A percentile compares a stretch with the other conserved stretches of the same genome.
Conservation (phyloP, 441 rosid species). For the Adansonia rubrostipa region DNA sequence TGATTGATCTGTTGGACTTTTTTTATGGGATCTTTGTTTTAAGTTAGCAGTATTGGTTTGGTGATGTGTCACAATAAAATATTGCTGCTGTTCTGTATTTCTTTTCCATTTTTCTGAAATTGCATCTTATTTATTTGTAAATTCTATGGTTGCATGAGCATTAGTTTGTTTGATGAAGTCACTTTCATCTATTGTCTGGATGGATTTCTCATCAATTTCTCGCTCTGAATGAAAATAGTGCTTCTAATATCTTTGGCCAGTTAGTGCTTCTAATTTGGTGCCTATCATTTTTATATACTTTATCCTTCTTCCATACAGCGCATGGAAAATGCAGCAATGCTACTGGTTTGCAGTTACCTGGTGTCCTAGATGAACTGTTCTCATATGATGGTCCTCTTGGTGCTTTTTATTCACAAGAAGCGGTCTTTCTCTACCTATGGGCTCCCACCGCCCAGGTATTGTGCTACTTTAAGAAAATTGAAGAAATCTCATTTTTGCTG, state of each 20-base stretch:
- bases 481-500: conserved; percentile 12
- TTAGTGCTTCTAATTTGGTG: conserved; percentile 13
- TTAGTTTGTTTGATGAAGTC: conserved; percentile 18
- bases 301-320: conserved; percentile 50
- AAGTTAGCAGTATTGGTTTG: background rate
- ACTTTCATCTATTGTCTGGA: background rate
- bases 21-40: background rate
- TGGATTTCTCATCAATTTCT: background rate
- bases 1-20: background rate
- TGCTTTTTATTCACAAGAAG: conserved; percentile 62
- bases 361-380: conserved; percentile 82
- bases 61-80: background rate
- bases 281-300: background rate
- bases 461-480: background rate
- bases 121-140: background rate
- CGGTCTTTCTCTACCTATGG: conserved; percentile 80
- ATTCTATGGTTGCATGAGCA: conserved; percentile 6
- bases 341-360: conserved; percentile 89
- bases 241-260: background rate
- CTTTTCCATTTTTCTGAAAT: background rate
- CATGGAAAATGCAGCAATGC: conserved; percentile 57
- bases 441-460: conserved; percentile 96
- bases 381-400: conserved; percentile 90
- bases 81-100: background rate
- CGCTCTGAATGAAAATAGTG: background rate